Evolutionary conservation across 495 filamentous ascomycete species (phyloP), one percentile per base, ranked within the genome.

Genomic region (Aspergillus egyptiacus): DNA sequence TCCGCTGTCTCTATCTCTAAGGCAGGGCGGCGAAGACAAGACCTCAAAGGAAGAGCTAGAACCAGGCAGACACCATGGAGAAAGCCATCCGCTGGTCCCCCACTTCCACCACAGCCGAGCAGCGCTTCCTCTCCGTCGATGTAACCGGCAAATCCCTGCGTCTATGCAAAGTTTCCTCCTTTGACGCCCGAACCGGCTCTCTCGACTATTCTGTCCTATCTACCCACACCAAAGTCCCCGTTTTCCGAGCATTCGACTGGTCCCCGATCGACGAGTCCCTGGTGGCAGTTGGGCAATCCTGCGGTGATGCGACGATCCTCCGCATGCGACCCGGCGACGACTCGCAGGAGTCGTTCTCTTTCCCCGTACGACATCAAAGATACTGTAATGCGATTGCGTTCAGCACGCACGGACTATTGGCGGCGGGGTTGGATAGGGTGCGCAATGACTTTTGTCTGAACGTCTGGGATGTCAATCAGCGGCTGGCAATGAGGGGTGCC

Each of bases 191-290:
- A 5, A 31, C 28, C 28, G n/a, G n/a, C 5, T 63, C 63, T 6
- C 71, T 94, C 30, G 73, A 82, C 27, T 88, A 84, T 70, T 72
- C 83, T 48, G 79, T 81, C 38, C 56, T 89, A 2, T 80, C 82
- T 7, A 85, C 84, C 30, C 81, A 89, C 54, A 79, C 81, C 53
- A 87, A 90, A 57, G 78, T 96, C 14, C 90, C 90, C n/a, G 74
- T 79, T 6, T 84, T 95, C 59, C 89, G 84, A 41, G 89, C 91
- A 22, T 96, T 95, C 67, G 93, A 97, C 70, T 97, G 94, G 93
- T 95, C 94, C 0, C 84, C 87, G 8, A 73, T 76, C 14, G 74
- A 87, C 53, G 80, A 81, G 65, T 83, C 83, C 39, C 72, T 97
- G 33, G 79, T 96, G 33, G 89, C 86, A 22, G 81, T 97, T 13